Evolutionary conservation across 768 basidiomycete genomes (phyloP).

Genomic region (Podaxis carcinomalis): DNA sequence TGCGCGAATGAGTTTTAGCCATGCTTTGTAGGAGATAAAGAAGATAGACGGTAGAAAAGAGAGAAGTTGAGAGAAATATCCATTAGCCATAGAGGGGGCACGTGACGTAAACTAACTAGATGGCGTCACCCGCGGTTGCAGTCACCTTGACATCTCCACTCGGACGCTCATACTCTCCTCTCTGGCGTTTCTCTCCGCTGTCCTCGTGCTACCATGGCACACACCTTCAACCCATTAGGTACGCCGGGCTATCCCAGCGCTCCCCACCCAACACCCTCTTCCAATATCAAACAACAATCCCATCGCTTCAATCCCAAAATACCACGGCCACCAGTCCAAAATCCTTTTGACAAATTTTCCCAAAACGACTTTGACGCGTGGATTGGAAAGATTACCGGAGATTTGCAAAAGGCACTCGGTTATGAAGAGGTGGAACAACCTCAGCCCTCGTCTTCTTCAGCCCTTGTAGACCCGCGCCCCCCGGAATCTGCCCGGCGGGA

Average conservation of each 20-base stretch:
- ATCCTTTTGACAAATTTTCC: constrained; percentile 73
- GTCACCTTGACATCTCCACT: no score
- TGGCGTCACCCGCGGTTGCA: not conserved
- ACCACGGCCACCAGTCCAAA: constrained; percentile 50
- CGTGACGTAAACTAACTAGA: not conserved
- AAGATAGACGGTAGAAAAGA: no score
- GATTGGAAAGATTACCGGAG: constrained; percentile 59
- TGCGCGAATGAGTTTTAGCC: no score
- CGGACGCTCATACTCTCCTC: not conserved
- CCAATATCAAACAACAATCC: constrained; percentile 13
- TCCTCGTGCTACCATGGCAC: constrained; percentile 13
- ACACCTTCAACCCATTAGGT: constrained; percentile 11
- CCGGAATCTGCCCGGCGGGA: not conserved
- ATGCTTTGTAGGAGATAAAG: no score
- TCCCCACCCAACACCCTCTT: constrained; percentile 21
- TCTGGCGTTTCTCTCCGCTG: not conserved
- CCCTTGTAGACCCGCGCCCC: not conserved
- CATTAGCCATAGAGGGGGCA: not conserved
- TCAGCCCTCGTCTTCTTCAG: not conserved
- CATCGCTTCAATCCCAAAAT: constrained; percentile 10
- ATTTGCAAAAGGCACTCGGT: constrained; percentile 55
- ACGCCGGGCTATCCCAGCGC: constrained; percentile 8
- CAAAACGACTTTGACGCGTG: constrained; percentile 66
- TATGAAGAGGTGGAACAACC: constrained; percentile 31
- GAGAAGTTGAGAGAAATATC: no score